These are phyloP conservation scores for Trapa incisa DNA, from an alignment of 345 rosid species.

Conservation along the genomic window DNA sequence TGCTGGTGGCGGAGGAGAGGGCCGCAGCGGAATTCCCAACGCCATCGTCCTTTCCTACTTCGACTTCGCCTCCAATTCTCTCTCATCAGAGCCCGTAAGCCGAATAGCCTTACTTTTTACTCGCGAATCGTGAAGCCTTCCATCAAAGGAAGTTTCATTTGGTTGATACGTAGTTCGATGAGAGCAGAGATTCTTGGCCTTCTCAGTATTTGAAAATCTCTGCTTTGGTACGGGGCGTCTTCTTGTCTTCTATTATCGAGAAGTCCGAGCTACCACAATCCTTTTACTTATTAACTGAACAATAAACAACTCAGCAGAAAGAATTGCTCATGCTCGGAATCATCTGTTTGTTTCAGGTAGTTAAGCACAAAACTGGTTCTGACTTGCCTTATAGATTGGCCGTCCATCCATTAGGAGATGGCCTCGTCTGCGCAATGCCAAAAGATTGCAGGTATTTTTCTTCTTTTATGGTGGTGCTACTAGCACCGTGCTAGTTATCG, in stretches of 20 bases:
- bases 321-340: background rate
- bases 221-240: too few relatives aligned
- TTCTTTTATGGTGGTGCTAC: background rate
- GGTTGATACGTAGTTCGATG: background rate
- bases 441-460: slow-evolving; percentile 50
- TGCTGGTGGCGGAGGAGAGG: slow-evolving; percentile 92
- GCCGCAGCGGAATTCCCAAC: slow-evolving; percentile 69
- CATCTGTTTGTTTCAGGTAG: slow-evolving; percentile 27
- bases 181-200: background rate
- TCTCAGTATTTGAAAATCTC: too few relatives aligned
- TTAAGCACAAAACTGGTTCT: slow-evolving; percentile 36
- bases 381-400: slow-evolving; percentile 80
- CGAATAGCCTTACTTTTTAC: background rate
- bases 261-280: background rate
- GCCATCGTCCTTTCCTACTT: slow-evolving; percentile 40
- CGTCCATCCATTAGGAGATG: slow-evolving; percentile 68
- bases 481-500: too few relatives aligned
- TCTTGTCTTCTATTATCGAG: background rate
- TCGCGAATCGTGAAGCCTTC: background rate
- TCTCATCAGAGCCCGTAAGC: slow-evolving; percentile 62
- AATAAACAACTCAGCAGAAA: too few relatives aligned
- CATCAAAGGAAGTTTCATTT: too few relatives aligned
- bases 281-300: too few relatives aligned
- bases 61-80: slow-evolving; percentile 47
- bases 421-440: slow-evolving; percentile 61